Evolutionary conservation across 441 rosid genomes (phyloP), one percentile per base, ranked within the genome.

Genomic region (Arabidopsis hybrid): DNA sequence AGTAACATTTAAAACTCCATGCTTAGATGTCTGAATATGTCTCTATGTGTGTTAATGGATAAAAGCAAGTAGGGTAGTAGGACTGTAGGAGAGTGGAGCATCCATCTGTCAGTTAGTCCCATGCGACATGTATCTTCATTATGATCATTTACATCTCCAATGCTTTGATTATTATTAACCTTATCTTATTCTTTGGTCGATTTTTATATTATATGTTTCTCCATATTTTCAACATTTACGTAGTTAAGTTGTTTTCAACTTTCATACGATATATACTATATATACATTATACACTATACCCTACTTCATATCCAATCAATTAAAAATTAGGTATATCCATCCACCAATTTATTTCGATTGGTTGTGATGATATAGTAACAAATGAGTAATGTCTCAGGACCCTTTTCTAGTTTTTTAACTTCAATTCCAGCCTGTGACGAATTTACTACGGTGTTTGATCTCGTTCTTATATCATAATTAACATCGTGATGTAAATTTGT

Each of bases 311-410:
- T 51, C 43, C 26, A 45, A 39, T 65, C 17, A 6, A 36, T 56
- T 26, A 58, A 58, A 49, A 32, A n/a, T 49, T 38, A 50, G 72
- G 55, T 74, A 59, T 66, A 59, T 60, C 50, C 17, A 59, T 60
- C 50, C 17, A 55, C 74, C 18, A 11, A 75, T 69, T 75, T 75
- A 75, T 43, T 62, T 36, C 60, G 60, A 46, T 62, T 46, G 55
- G 74, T 67, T 75, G 65, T 36, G 74, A 61, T 75, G 21, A 43
- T 50, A 21, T n/a, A 7, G 35, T 56, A 58, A 49, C 42, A 17
- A 40, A 29, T 7, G 36, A 45, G 58, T 64, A 35, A 39, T 40
- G 29, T 56, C 72, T 55, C 53, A 26, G 49, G 46, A 38, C 72
- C 42, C 31, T 58, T 65, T 40, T 40, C 49, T 38, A 65, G 26